Evolutionary conservation across 2,329 filamentous ascomycete species (phyloP).

Genomic region (Penicillium sclerotiorum): DNA sequence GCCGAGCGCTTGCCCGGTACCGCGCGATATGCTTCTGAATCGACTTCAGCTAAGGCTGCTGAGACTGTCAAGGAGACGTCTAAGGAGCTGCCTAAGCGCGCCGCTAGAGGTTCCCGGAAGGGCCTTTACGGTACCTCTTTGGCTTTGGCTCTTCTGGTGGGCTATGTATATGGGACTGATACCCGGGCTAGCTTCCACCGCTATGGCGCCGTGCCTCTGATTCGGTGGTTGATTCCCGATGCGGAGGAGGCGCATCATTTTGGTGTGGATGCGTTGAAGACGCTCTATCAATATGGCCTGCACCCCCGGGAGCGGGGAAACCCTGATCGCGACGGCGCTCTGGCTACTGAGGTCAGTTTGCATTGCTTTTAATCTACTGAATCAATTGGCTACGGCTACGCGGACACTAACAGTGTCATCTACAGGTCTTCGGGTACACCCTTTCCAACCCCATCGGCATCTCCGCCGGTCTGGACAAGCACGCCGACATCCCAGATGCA

Average conservation of each 20-base stretch:
- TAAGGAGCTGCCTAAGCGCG: constrained; percentile 34
- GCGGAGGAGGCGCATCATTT: constrained; percentile 87
- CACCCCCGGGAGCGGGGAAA: constrained; percentile 80
- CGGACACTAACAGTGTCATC: background rate
- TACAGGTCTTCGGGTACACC: constrained; percentile 71
- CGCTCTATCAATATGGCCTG: constrained; percentile 71
- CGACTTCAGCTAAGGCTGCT: constrained; percentile 20
- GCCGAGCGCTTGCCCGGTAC: constrained; percentile 15
- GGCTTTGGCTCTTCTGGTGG: constrained; percentile 49
- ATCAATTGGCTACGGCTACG: background rate
- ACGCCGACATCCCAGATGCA: constrained; percentile 82
- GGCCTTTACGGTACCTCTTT: constrained; percentile 54
- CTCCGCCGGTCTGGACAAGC: constrained; percentile 94
- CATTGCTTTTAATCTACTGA: background rate
- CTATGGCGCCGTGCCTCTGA: constrained; percentile 60
- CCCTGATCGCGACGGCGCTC: constrained; percentile 55
- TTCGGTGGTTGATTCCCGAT: constrained; percentile 47
- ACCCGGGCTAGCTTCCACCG: constrained; percentile 71
- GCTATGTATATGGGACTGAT: constrained; percentile 73
- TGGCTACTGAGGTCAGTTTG: constrained; percentile 53
- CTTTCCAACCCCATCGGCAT: constrained; percentile 89
- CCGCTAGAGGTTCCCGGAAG: constrained; percentile 31
- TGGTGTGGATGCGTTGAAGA: constrained; percentile 71
- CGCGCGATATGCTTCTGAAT: constrained; percentile 28
- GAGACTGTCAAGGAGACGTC: constrained; percentile 18